Evolutionary conservation across 306 rosid genomes (phyloP), one percentile per base, ranked within the genome.

Genomic region (Rosa persica): DNA sequence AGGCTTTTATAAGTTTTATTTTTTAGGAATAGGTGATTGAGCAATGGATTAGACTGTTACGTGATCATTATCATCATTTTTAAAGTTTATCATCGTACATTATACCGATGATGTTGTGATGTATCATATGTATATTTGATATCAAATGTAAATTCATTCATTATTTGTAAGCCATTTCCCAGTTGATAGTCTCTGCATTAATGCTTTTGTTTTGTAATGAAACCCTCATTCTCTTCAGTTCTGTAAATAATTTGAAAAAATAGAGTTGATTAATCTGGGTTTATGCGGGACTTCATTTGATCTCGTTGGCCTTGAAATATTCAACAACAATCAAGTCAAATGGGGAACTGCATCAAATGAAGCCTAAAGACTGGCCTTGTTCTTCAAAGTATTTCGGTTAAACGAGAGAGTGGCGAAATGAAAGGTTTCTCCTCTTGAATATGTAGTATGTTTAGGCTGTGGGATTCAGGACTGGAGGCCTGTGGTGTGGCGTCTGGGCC

Each of bases 1-100:
- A 44, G 83, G 60, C 72, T 23, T 69, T 15, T 71, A 8, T 51
- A 36, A 54, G 71, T 75, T 77, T 43, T 30, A 30, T 68, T 64
- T 76, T 55, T 47, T 15, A 25, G 77, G 43, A 61, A 46, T 84
- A 70, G 76, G 80, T 70, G 70, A 74, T 77, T 55, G 62, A 70
- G 76, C 77, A 65, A 76, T 55, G 39, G 80, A 30, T 80, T 73
- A 51, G 79, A 64, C 72, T 54, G 78, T 78, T 52, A 73, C 36
- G 62, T 49, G 58, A 52, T 52, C 22, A 23, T 58, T 17, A n/a
- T 38, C 8, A 12, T 47, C 16, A 40, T 34, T 68, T 4, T 12
- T 55, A 38, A 57, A 25, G 58, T 34, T 46, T 61, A 34, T 73
- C 72, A 73, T 75, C 1, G 76, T 81, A 79, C 69, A 73, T 73